These are phyloP conservation scores for Gautieria morchelliformis DNA, from an alignment of 768 basidiomycete species.

Conservation along the genomic window DNA sequence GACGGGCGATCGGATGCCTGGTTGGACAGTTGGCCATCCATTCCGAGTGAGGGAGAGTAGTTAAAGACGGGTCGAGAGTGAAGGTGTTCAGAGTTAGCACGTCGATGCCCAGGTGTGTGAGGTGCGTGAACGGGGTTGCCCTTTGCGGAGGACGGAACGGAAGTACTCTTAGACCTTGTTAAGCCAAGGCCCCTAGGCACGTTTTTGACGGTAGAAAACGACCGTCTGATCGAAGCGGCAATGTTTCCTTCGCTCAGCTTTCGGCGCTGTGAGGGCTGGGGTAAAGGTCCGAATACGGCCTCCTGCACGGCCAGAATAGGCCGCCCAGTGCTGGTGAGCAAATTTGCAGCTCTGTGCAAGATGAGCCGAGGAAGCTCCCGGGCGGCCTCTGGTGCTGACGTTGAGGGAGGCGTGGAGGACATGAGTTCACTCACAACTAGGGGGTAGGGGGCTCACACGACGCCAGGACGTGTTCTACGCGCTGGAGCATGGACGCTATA, in stretches of 20 bases:
- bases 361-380: conserved; percentile 10
- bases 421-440: neutral
- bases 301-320: conserved; percentile 10
- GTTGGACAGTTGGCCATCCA: neutral
- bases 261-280: conserved; percentile 4
- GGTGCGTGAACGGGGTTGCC: neutral
- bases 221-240: conserved; percentile 26
- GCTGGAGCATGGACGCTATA: neutral
- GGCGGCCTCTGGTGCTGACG: neutral
- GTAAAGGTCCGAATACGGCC: neutral
- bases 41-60: neutral
- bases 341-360: conserved; percentile 29
- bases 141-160: neutral
- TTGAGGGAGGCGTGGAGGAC: neutral
- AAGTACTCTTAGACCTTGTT: conserved; percentile 19
- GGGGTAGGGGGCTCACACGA: neutral
- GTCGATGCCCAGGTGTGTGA: conserved; percentile 7
- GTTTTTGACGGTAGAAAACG: conserved; percentile 22
- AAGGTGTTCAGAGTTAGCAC: neutral
- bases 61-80: conserved; percentile 1
- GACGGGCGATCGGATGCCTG: neutral
- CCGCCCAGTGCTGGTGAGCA: conserved; percentile 25
- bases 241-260: conserved; percentile 11
- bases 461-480: neutral
- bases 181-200: conserved; percentile 11